Base-by-base conservation (phyloP, 345 rosid species). In the Isatis tinctoria region DNA sequence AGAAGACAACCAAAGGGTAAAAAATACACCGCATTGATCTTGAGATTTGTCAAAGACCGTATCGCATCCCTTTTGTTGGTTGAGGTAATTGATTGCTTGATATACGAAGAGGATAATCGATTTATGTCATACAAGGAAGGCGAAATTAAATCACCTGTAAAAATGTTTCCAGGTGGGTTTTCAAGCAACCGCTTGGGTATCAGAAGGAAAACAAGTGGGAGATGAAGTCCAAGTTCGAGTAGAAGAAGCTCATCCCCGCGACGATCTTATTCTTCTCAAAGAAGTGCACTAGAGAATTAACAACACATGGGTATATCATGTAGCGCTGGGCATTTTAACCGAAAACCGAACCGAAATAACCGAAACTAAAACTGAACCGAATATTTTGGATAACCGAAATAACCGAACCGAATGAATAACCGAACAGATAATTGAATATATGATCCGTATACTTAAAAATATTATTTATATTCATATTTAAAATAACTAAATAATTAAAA, bases 11-110 rank as follows among this genome's bases (percentile, higher is more conserved):
- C 88, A 14, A 88, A 80, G 79, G 92, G 87, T 72, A 94, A 74
- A 84, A 85, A 54, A 67, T 90, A 76, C 65, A 85, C 75, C 10
- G 99, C 97, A 49, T 72, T 94, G 79, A 71, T 90, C 60, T 90
- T 94, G 67, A 81, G 87, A 85, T 88, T 94, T 75, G 82, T 91
- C 67, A 91, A 94, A 84, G 97, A 91, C 79, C 86, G 93, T 30
- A 74, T 82, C 24, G 97, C 96, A 51, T 87, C 90, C 40, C 79
- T 94, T 27, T 75, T 90, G 48, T 70, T 94, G 67, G 83, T 90
- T 67, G 97, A 94, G 90, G 98, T 92, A 76, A 70, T 81, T 32
- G 56, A n/a, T n/a, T n/a, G n/a, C n/a, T n/a, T 20, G 54, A 35
- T 16, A 44, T 44, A 6, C 51, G 16, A 7, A 16, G 30, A n/a